These are phyloP conservation scores for Hypoxylon sp. DNA, from an alignment of 2,329 filamentous ascomycete species.

Conservation along the genomic window DNA sequence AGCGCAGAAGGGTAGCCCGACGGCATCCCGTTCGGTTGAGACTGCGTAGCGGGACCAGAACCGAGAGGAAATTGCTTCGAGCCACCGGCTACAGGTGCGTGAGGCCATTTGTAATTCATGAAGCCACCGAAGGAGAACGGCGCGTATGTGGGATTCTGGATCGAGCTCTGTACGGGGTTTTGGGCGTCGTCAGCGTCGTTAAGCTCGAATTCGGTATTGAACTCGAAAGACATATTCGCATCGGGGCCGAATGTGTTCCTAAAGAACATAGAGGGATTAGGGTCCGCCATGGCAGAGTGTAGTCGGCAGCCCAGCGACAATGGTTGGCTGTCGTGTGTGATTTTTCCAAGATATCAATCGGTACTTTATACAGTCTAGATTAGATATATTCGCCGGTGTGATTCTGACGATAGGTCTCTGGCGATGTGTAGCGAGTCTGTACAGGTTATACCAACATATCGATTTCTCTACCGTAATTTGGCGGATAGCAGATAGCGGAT, in stretches of 20 bases:
- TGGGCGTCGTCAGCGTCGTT: slow-evolving; percentile 50
- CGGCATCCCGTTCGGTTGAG: slow-evolving; percentile 23
- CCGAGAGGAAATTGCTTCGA: slow-evolving; percentile 37
- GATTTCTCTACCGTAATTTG: slow-evolving; percentile 21
- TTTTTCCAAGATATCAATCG: slow-evolving; percentile 9
- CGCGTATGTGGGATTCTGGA: background rate
- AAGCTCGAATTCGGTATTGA: slow-evolving; percentile 53
- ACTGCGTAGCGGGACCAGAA: slow-evolving; percentile 21
- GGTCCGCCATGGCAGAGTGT: slow-evolving; percentile 41
- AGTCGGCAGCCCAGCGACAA: slow-evolving; percentile 3
- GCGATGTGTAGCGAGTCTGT: slow-evolving; percentile 20
- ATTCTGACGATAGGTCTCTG: slow-evolving; percentile 6
- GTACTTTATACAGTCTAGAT: slow-evolving; percentile 10
- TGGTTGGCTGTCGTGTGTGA: background rate
- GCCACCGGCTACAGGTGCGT: slow-evolving; percentile 33
- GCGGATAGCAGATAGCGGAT: slow-evolving; percentile 31
- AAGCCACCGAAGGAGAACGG: slow-evolving; percentile 48
- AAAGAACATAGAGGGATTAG: slow-evolving; percentile 40
- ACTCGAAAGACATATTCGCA: slow-evolving; percentile 50
- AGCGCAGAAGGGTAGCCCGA: slow-evolving; percentile 29
- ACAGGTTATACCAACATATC: slow-evolving; percentile 40
- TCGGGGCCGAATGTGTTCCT: slow-evolving; percentile 50
- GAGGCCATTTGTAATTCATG: slow-evolving; percentile 14
- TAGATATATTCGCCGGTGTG: background rate
- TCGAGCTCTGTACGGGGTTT: slow-evolving; percentile 37